These are phyloP conservation scores for Sordariomycetes sp. DNA, from an alignment of 2,329 filamentous ascomycete genomes.

Conservation along the genomic window DNA sequence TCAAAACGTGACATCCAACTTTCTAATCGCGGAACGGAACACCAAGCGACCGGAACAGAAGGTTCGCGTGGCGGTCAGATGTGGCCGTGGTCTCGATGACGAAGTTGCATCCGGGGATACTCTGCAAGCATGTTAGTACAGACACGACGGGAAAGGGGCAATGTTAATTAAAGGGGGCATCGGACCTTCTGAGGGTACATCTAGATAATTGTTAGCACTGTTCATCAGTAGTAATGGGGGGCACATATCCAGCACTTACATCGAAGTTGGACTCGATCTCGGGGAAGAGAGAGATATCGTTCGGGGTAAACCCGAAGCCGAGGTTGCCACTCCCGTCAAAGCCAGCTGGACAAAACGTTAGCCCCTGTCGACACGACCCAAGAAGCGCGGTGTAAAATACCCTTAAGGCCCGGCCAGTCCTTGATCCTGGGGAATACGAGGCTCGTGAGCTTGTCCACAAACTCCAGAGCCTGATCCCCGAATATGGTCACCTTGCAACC, in stretches of 20 bases:
- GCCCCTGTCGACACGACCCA: neutral
- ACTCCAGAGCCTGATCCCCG: constrained; percentile 76
- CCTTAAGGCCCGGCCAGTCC: constrained; percentile 67
- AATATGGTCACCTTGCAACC: constrained; percentile 66
- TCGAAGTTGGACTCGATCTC: constrained; percentile 94
- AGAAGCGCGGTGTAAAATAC: constrained; percentile 6
- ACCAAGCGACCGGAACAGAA: constrained; percentile 48
- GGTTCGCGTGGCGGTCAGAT: constrained; percentile 70
- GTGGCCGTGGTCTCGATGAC: constrained; percentile 74
- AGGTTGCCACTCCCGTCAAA: constrained; percentile 87
- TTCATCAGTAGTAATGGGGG: neutral
- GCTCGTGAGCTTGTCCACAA: constrained; percentile 80
- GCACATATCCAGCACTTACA: constrained; percentile 41
- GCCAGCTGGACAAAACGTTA: constrained; percentile 23
- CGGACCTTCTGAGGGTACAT: constrained; percentile 6
- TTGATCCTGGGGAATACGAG: constrained; percentile 91
- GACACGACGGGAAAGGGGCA: constrained; percentile 1
- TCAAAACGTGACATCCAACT: neutral
- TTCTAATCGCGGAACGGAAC: constrained; percentile 19
- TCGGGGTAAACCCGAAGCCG: constrained; percentile 62
- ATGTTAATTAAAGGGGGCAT: neutral
- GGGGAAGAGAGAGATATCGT: constrained; percentile 73
- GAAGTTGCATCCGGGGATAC: constrained; percentile 73
- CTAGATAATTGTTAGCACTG: neutral
- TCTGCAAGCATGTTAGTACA: constrained; percentile 13